phyloP scores from a whole-genome alignment of 192 early-diverging fungal species.

The Coemansia sp. region DNA sequence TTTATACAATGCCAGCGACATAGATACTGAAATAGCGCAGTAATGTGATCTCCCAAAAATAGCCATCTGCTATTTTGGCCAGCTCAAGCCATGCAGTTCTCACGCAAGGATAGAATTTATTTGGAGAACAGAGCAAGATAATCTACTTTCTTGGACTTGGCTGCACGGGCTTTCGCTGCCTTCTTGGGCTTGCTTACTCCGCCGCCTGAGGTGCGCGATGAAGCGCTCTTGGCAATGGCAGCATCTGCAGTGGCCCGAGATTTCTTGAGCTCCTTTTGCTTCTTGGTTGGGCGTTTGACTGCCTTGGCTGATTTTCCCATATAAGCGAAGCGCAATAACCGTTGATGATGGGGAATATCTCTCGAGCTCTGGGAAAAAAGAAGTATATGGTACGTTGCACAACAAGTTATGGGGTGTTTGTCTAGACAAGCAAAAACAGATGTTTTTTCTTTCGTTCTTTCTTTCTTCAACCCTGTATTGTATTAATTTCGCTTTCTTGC shows the following conservation, averaged over 20 bases:
- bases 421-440: too few relatives aligned
- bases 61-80: neutral
- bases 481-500: neutral
- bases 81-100: too few relatives aligned
- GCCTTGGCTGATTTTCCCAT: constrained; percentile 74
- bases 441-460: neutral
- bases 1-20: too few relatives aligned
- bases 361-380: too few relatives aligned
- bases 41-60: constrained; percentile 3
- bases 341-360: too few relatives aligned
- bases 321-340: too few relatives aligned
- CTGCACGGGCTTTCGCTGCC: constrained; percentile 4
- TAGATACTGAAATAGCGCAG: neutral
- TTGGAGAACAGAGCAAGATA: constrained; percentile 32
- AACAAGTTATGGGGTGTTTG: too few relatives aligned
- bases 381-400: too few relatives aligned
- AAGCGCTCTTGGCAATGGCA: neutral
- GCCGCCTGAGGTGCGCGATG: constrained; percentile 15
- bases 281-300: constrained; percentile 63
- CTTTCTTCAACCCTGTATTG: neutral
- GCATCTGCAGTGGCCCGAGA: neutral
- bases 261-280: constrained; percentile 59
- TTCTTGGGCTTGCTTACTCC: constrained; percentile 32
- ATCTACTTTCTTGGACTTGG: constrained; percentile 12
- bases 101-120: neutral